phyloP scores from a whole-genome alignment of 305 asterid species.

The Fraxinus ornus region DNA sequence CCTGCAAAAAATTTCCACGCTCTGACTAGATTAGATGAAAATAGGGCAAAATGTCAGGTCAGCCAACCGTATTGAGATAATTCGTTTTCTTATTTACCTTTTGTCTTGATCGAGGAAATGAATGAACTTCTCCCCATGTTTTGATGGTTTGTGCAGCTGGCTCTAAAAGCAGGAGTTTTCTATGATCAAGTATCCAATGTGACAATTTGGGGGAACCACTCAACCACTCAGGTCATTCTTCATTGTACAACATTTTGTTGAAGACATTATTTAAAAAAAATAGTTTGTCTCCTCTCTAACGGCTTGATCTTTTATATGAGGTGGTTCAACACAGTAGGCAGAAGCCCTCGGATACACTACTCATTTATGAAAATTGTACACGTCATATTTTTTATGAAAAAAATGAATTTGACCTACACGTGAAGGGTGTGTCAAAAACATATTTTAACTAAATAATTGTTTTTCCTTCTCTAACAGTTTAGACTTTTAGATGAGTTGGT shows the following conservation, averaged over 20 bases:
- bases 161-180: slow-evolving; percentile 93
- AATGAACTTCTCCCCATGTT: not conserved
- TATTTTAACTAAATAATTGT: not conserved
- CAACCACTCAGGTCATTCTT: slow-evolving; percentile 83
- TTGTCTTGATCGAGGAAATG: not conserved
- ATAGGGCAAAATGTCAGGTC: slow-evolving; percentile 99
- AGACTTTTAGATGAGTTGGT: not conserved
- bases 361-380: not conserved
- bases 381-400: not conserved
- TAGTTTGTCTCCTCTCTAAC: not conserved
- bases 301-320: not conserved
- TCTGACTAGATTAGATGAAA: slow-evolving; percentile 92
- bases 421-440: not conserved
- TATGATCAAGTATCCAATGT: slow-evolving; percentile 88
- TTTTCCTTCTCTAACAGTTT: not conserved
- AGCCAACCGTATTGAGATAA: not conserved
- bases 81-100: not conserved
- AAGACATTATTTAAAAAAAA: not conserved
- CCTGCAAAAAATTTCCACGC: slow-evolving; percentile 95
- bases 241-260: not conserved
- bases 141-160: slow-evolving; percentile 56
- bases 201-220: slow-evolving; percentile 99
- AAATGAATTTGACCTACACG: not conserved
- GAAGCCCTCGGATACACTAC: not conserved
- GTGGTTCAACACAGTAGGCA: not conserved